Base-by-base conservation (phyloP, 768 basidiomycete species). In the Phylloporus sp. region DNA sequence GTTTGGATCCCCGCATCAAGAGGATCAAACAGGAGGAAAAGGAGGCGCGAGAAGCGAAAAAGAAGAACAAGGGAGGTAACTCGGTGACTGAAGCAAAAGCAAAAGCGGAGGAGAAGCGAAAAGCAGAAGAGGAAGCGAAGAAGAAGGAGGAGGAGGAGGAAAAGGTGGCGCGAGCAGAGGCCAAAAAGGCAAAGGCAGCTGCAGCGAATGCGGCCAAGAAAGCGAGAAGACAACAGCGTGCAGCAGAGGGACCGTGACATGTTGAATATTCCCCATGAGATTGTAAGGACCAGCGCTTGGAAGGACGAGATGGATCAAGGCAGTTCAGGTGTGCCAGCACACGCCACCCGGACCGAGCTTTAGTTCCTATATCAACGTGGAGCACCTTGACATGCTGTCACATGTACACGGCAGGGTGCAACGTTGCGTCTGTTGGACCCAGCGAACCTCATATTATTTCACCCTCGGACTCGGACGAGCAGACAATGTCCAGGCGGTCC, bases 1-100 rank as follows among this genome's bases (percentile, higher is more conserved):
- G 75, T 58, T 70, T 85, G 50, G 95, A 99, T 69, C 95, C 95
- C 23, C 88, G 95, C 56, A 97, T 99, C 78, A 97, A 93, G 74
- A 80, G 91, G 49, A 94, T 97, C 79, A 95, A 94, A 70, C 88
- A 91, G 60, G 84, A 95, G 66, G 95, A 98, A 72, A 98, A 97
- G 70, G 92, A 88, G 55, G 90, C 90, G 1, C 79, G 93, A 11
- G 93, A 94, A 62, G 88, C 90, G 32, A 97, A 97, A 78, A 94
- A 92, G 76, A 81, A 80, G 72, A 67, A 62, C 65, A 73, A 76
- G 69, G 68, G 69, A 57, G 72, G 67, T 50, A 49, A 23, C 15
- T 64, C 72, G 52, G 72, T 76, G 27, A 72, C 76, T 10, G 78
- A 76, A 49, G 77, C 71, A 9, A 77, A 82, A 66, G 73, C 70